A percentile compares a stretch with the other conserved stretches of the same genome.
phyloP scores from a whole-genome alignment of 192 early-diverging fungal species.

The Helicostylum pulchrum region DNA sequence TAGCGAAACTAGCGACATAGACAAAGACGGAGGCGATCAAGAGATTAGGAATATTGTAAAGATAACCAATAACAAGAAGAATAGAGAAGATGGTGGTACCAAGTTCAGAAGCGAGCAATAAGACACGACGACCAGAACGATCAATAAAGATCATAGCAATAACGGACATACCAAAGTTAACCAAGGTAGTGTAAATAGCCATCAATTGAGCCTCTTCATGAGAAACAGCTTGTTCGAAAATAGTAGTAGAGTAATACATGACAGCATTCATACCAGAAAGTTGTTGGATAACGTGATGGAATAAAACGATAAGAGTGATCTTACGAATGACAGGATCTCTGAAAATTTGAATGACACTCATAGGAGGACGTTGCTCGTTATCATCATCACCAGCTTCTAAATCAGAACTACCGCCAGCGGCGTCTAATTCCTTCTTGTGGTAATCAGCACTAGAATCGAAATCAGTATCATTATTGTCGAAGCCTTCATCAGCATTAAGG shows the following conservation, averaged over 20 bases:
- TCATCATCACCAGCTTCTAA: neutral
- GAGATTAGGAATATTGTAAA: constrained; percentile 46
- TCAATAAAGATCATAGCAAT: constrained; percentile 3
- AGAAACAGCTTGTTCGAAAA: constrained; percentile 61
- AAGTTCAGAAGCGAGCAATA: neutral
- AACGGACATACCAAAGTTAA: constrained; percentile 12
- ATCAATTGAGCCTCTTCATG: constrained; percentile 32
- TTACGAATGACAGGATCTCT: constrained; percentile 53
- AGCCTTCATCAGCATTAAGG: neutral
- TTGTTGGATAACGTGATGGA: constrained; percentile 76
- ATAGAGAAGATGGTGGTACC: constrained; percentile 2
- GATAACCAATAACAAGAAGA: constrained; percentile 52
- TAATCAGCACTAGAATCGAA: neutral
- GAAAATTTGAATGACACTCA: constrained; percentile 51
- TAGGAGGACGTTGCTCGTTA: constrained; percentile 8
- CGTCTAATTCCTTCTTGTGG: neutral
- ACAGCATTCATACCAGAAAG: constrained; percentile 82
- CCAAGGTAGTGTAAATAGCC: constrained; percentile 2
- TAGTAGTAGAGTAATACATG: constrained; percentile 80
- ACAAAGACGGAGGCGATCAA: constrained; percentile 67
- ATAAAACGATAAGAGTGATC: constrained; percentile 60
- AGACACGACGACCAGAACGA: constrained; percentile 1
- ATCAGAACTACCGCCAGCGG: neutral
- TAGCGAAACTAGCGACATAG: constrained; percentile 74
- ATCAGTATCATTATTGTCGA: neutral